A percentile compares a stretch with the other conserved stretches of the same genome.
These are phyloP conservation scores for Lumnitzera littorea DNA, from an alignment of 345 rosid species.

Conservation along the genomic window DNA sequence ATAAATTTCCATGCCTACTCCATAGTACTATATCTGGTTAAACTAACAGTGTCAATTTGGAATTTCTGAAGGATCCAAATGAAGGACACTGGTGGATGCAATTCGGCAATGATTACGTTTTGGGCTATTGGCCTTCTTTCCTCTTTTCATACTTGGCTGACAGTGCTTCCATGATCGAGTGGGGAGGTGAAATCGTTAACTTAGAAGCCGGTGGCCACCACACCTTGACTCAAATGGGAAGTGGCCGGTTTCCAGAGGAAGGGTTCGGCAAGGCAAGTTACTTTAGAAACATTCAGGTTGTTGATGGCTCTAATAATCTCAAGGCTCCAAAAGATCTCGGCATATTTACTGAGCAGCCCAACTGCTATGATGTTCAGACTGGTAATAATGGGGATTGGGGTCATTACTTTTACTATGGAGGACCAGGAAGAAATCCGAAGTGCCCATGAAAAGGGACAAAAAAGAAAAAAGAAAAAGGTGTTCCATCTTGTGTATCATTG, in stretches of 20 bases:
- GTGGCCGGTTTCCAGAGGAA: conserved; percentile 46
- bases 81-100: conserved; percentile 62
- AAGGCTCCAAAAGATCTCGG: conserved; percentile 36
- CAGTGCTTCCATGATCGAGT: conserved; percentile 46
- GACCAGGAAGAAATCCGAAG: conserved; percentile 41
- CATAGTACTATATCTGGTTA: no score
- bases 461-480: no score
- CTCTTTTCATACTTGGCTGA: conserved; percentile 46
- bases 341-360: conserved; percentile 38
- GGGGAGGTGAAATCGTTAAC: conserved; percentile 57
- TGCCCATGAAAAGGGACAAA: conserved; percentile 25
- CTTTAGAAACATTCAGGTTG: conserved; percentile 43
- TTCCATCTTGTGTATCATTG: no score
- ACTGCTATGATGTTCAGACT: conserved; percentile 43
- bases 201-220: conserved; percentile 30
- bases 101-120: conserved; percentile 33
- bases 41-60: no score
- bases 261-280: conserved; percentile 47
- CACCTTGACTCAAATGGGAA: conserved; percentile 53
- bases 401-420: conserved; percentile 47
- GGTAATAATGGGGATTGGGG: conserved; percentile 43
- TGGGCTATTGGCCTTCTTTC: conserved; percentile 51
- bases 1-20: no score
- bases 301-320: conserved; percentile 41
- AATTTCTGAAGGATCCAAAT: conserved; percentile 32